Conservation (phyloP, 208 protist species). For the Trypanosoma grayi region DNA sequence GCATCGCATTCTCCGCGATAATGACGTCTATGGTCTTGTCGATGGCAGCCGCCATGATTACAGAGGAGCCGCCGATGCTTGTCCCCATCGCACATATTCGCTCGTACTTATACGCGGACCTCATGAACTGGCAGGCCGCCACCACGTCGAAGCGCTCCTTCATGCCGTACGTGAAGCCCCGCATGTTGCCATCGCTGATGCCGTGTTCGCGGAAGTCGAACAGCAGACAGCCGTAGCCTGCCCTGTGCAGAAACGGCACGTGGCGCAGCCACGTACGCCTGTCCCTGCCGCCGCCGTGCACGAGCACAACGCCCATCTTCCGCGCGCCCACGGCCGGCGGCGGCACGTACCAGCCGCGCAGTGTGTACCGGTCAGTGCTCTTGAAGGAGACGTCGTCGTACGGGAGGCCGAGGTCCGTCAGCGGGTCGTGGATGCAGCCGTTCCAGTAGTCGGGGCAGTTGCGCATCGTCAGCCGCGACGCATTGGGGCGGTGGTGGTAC, state of each 20-base stretch:
- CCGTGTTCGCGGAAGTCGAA: constrained; percentile 92
- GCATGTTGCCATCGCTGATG: constrained; percentile 76
- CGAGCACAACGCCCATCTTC: constrained; percentile 78
- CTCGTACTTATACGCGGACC: constrained; percentile 56
- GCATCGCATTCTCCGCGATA: constrained; percentile 89
- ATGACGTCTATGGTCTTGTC: constrained; percentile 84
- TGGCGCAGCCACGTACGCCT: constrained; percentile 88
- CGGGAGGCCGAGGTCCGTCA: constrained; percentile 68
- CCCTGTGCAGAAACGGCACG: constrained; percentile 79
- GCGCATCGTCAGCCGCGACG: constrained; percentile 46
- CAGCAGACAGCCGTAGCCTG: constrained; percentile 81
- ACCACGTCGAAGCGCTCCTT: constrained; percentile 88
- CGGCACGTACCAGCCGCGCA: constrained; percentile 87
- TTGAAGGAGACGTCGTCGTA: constrained; percentile 83
- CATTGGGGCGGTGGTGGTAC: constrained; percentile 82
- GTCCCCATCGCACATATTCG: constrained; percentile 86
- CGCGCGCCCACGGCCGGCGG: constrained; percentile 17
- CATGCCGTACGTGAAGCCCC: constrained; percentile 89
- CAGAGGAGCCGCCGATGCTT: constrained; percentile 84
- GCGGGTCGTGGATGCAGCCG: constrained; percentile 79
- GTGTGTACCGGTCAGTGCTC: constrained; percentile 63
- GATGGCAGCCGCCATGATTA: constrained; percentile 88
- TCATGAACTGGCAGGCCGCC: constrained; percentile 73
- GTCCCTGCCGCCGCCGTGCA: constrained; percentile 91
- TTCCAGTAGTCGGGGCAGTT: constrained; percentile 88